Evolutionary conservation across 2,329 filamentous ascomycete genomes (phyloP).

Genomic region (Cadophora malorum): DNA sequence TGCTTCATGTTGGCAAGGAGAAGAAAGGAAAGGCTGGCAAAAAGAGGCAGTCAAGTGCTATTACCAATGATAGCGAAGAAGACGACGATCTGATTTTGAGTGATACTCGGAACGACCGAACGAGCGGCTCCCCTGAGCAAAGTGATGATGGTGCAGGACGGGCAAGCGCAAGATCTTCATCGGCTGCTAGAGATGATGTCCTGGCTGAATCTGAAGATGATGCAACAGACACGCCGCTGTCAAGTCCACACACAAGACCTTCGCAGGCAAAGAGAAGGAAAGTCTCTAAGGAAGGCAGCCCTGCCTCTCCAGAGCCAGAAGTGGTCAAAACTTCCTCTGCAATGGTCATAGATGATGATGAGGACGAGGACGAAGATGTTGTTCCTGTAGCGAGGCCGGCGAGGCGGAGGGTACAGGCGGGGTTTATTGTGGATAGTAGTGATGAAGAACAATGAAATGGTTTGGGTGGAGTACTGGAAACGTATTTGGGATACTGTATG

Average conservation of each 20-base stretch:
- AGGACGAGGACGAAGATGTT: conserved; percentile 52
- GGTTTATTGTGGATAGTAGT: conserved; percentile 65
- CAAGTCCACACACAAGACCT: conserved; percentile 46
- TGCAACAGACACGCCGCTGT: conserved; percentile 48
- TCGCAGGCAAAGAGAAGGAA: conserved; percentile 49
- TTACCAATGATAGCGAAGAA: conserved; percentile 43
- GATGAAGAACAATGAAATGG: conserved; percentile 49
- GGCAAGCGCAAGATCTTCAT: conserved; percentile 41
- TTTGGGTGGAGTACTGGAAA: conserved; percentile 21
- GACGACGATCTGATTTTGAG: conserved; percentile 26
- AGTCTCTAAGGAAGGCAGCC: conserved; percentile 44
- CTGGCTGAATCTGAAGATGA: conserved; percentile 46
- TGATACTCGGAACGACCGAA: conserved; percentile 24
- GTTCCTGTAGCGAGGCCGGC: conserved; percentile 45
- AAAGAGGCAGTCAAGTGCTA: conserved; percentile 37
- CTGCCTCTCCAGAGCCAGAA: conserved; percentile 37
- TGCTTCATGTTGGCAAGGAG: conserved; percentile 38
- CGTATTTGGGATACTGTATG: neutral
- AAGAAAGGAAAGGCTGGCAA: conserved; percentile 29
- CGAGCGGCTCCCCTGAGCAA: conserved; percentile 33
- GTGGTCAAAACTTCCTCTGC: conserved; percentile 2
- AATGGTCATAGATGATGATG: conserved; percentile 39
- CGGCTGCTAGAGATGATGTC: conserved; percentile 36
- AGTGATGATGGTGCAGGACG: conserved; percentile 42
- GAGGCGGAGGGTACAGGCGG: conserved; percentile 52